Evolutionary conservation across 495 filamentous ascomycete species (phyloP).

Genomic region (Penicillium alfredii): DNA sequence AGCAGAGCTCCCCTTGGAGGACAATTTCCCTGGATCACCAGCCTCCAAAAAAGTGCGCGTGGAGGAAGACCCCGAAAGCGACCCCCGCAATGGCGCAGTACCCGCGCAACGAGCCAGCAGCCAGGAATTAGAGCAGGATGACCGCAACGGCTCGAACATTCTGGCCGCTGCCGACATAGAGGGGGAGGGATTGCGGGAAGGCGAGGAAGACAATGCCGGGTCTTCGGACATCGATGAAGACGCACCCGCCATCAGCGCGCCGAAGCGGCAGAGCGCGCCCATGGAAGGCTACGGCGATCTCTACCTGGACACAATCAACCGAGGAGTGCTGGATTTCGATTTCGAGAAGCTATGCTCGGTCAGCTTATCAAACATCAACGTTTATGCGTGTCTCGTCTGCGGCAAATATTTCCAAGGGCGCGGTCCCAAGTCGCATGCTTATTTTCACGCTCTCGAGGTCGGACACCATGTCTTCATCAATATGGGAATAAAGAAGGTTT

Average conservation of each 20-base stretch:
- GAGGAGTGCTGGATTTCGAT: conserved; percentile 82
- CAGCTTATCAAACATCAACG: conserved; percentile 94
- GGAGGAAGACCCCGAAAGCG: conserved; percentile 44
- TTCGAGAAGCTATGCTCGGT: conserved; percentile 98
- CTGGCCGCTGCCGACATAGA: conserved; percentile 36
- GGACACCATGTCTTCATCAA: conserved; percentile 98
- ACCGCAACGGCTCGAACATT: conserved; percentile 33
- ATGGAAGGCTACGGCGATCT: conserved; percentile 89
- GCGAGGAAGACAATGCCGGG: conserved; percentile 22
- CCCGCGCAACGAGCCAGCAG: conserved; percentile 32
- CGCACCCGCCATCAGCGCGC: conserved; percentile 34
- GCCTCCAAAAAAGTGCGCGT: conserved; percentile 70
- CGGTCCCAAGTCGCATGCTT: conserved; percentile 89
- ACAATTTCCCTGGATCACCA: conserved; percentile 57
- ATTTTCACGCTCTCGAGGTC: conserved; percentile 93
- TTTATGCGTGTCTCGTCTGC: conserved; percentile 96
- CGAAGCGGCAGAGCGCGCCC: conserved; percentile 65
- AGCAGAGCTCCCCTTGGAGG: conserved; percentile 71
- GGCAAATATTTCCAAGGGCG: conserved; percentile 97
- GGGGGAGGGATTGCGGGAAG: conserved; percentile 39
- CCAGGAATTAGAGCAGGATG: conserved; percentile 28
- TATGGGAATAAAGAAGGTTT: conserved; percentile 90
- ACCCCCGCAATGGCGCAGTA: conserved; percentile 35
- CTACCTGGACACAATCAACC: conserved; percentile 96
- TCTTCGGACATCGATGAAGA: conserved; percentile 37